Base-by-base conservation (phyloP, 768 basidiomycete species). In the Amanita brunnescens region DNA sequence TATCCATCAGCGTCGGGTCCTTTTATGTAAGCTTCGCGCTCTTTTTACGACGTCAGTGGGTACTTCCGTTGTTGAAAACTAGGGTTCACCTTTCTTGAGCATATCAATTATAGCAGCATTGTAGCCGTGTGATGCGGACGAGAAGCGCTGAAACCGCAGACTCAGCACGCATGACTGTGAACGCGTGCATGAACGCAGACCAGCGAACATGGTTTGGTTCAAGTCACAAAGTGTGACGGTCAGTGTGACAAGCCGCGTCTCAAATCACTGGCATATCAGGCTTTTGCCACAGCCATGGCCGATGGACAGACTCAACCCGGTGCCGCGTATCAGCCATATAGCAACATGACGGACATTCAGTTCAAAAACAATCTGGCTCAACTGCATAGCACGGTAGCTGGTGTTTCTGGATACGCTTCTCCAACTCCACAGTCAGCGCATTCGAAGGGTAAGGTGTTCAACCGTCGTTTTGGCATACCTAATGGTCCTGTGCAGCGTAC, bases 311-410 rank as follows among this genome's bases (percentile, higher is more conserved):
- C 54, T 24, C 44, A 59, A 21, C 49, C 59, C 7, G 54, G 52
- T 51, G 61, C 65, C 7, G 52, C 61, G 12, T 59, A 65, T 35
- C 60, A 61, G 18, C 56, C 61, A 32, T 68, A 68, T 48, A 63
- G 68, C 42, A 69, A 63, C 49, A 76, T 87, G 71, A 70, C 82
- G 1, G 83, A 85, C 61, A 69, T 73, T 46, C 83, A 85, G 57
- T 73, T 87, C 41, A 70, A 73, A 23, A 80, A 85, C 60, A 80
- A 81, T 14, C 77, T 83, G 52, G 77, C 67, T 3, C 81, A 84
- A 59, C 58, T 77, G 16, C 68, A 51, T 16, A 43, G 67, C 16
- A 64, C 62, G 29, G 70, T 71, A 24, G 72, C 70, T 7, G 61
- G 54, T 12, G 66, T 58, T 48, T 59, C 71, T 9, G 64, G 65